Evolutionary conservation across 2,329 filamentous ascomycete genomes (phyloP).

Genomic region (Penicillium rolfsii): DNA sequence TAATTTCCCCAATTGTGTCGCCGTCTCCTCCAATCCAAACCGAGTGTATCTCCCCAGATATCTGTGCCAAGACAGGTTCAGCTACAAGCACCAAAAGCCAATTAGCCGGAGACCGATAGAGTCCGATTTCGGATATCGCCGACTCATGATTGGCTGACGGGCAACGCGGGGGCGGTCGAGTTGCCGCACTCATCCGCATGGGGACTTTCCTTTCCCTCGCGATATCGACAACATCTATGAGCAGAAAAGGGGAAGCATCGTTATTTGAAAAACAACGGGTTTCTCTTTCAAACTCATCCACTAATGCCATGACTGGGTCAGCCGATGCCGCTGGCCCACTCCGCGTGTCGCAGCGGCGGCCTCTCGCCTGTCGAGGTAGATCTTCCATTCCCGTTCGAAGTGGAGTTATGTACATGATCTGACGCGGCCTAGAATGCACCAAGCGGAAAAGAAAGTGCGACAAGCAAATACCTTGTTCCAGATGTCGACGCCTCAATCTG

Average conservation of each 20-base stretch:
- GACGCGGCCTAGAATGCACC: slow-evolving; percentile 29
- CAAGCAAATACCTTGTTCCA: slow-evolving; percentile 31
- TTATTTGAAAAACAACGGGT: not conserved
- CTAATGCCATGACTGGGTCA: slow-evolving; percentile 17
- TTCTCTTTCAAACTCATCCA: not conserved
- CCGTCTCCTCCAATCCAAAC: not conserved
- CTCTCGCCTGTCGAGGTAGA: slow-evolving; percentile 31
- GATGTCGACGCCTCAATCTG: slow-evolving; percentile 30
- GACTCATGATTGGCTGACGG: not conserved
- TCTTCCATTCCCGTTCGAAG: not conserved
- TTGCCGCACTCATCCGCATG: not conserved
- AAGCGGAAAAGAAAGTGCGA: slow-evolving; percentile 34
- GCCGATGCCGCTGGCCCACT: slow-evolving; percentile 17
- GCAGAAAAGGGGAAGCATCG: not conserved
- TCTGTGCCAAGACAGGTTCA: not conserved
- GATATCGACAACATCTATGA: not conserved
- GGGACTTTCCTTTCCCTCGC: not conserved
- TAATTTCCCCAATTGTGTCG: not conserved
- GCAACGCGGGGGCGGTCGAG: slow-evolving; percentile 7
- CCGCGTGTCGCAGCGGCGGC: slow-evolving; percentile 32
- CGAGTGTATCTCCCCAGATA: not conserved
- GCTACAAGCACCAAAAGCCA: not conserved
- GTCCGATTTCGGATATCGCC: not conserved
- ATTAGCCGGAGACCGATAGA: not conserved
- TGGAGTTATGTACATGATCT: slow-evolving; percentile 8